Evolutionary conservation across 257 asterid species (phyloP).

Genomic region (Catharanthus roseus): DNA sequence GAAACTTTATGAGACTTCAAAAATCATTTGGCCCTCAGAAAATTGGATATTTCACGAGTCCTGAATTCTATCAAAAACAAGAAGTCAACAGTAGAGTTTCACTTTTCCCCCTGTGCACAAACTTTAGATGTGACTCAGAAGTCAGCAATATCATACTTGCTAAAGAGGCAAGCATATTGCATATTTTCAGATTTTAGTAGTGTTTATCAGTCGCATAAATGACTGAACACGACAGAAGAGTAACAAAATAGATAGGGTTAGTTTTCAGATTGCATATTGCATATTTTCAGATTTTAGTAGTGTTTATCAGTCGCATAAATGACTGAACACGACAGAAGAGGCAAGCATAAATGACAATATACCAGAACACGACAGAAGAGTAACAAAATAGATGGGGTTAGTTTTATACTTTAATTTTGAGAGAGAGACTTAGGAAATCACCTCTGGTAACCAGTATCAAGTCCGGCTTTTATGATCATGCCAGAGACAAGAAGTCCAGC

Average conservation of each 20-base stretch:
- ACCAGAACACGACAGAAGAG: neutral
- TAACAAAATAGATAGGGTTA: no score
- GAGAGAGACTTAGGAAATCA: constrained; percentile 13
- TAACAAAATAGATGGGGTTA: no score
- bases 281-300: neutral
- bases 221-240: no score
- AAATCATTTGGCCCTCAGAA: neutral
- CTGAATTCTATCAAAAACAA: neutral
- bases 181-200: neutral
- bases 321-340: no score
- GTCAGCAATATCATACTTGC: neutral
- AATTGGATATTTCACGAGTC: neutral
- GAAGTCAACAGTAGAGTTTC: neutral
- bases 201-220: no score
- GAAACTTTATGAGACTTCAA: neutral
- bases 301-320: no score
- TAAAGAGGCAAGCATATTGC: neutral
- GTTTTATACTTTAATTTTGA: no score
- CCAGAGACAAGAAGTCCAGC: constrained; percentile 94
- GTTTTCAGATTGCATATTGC: neutral
- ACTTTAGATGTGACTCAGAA: neutral
- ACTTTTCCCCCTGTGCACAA: neutral
- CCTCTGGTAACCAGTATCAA: constrained; percentile 93
- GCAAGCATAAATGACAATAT: neutral
- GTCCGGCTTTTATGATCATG: constrained; percentile 91